phyloP scores from a whole-genome alignment of 257 asterid species.

The Penstemon barbatus region DNA sequence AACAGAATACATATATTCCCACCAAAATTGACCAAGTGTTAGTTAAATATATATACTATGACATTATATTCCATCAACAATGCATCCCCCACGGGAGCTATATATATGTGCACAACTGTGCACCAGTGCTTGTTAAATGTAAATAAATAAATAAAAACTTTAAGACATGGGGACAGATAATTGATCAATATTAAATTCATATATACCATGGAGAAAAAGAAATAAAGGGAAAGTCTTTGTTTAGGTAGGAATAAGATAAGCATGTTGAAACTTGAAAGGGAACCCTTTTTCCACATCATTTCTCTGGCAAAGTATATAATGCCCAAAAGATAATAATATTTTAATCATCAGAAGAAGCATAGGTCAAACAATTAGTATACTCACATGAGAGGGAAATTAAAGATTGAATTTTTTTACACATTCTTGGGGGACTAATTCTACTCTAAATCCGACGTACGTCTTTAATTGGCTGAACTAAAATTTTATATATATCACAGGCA shows the following conservation, averaged over 20 bases:
- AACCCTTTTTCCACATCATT: conserved; percentile 37
- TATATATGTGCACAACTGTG: not conserved
- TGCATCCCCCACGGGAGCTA: conserved; percentile 21
- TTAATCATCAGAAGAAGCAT: conserved; percentile 30
- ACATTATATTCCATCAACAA: conserved; percentile 33
- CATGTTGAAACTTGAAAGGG: conserved; percentile 33
- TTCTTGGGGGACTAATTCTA: not conserved
- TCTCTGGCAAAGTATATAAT: conserved; percentile 40
- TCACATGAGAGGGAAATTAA: conserved; percentile 36
- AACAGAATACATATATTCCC: conserved; percentile 34
- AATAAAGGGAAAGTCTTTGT: conserved; percentile 38
- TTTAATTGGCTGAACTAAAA: too few species aligned
- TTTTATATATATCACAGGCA: too few species aligned
- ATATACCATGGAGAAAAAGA: conserved; percentile 26
- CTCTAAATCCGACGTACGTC: too few species aligned
- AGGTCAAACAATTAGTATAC: conserved; percentile 59
- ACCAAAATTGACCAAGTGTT: conserved; percentile 44
- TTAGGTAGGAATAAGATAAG: conserved; percentile 49
- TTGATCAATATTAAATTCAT: conserved; percentile 20
- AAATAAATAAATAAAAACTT: not conserved
- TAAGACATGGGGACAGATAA: conserved; percentile 30
- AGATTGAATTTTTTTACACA: not conserved
- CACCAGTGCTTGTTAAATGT: conserved; percentile 14
- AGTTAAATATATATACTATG: not conserved
- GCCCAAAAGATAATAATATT: conserved; percentile 36